Base-by-base conservation (phyloP, 805 yeast genomes). In the Teunomyces pallodes region DNA sequence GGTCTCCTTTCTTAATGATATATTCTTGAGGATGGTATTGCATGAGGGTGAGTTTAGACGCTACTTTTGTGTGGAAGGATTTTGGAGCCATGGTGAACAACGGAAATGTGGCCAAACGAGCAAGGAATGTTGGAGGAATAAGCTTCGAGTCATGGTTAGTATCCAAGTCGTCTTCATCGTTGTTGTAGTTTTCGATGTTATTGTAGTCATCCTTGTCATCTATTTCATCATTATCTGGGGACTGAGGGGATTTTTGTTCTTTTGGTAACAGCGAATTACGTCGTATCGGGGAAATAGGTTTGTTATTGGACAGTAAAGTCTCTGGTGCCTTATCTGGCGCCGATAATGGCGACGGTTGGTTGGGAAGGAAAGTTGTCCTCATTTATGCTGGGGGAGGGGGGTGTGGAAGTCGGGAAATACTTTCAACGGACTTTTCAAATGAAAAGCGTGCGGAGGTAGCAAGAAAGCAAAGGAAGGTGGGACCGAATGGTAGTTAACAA, bases 1-100 rank as follows among this genome's bases (percentile, higher is more conserved):
- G 85, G 54, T 86, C 90, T 1, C 92, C 91, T 53, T 76, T 80
- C 49, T 81, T 81, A 39, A 86, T 82, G 32, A 86, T 82, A 59
- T 80, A 83, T 51, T 83, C 86, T 55, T 84, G 88, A 0, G 91
- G 84, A 50, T 80, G 82, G 51, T 75, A 81, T 48, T 81, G 86
- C 50, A 83, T 77, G 6, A 85, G 72, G 42, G 77, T 75, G 17
- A 86, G 67, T 46, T 80, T 77, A 29, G 81, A 70, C 0, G 84
- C 82, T 4, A 87, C 74, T 33, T 81, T 82, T 31, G 75, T 66
- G 54, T 82, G 82, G 60, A 86, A 86, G 5, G 83, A 67, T 29
- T 72, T 75, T 8, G 92, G 90, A 0, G 92, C 92, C 45, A 76
- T 74, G 49, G 73, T 75, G 69, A 86, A 85, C 28, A 86, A 70